Evolutionary conservation across 1,139 yeast genomes (phyloP), one percentile per base, ranked within the genome.

Genomic region (Yarrowia galli): DNA sequence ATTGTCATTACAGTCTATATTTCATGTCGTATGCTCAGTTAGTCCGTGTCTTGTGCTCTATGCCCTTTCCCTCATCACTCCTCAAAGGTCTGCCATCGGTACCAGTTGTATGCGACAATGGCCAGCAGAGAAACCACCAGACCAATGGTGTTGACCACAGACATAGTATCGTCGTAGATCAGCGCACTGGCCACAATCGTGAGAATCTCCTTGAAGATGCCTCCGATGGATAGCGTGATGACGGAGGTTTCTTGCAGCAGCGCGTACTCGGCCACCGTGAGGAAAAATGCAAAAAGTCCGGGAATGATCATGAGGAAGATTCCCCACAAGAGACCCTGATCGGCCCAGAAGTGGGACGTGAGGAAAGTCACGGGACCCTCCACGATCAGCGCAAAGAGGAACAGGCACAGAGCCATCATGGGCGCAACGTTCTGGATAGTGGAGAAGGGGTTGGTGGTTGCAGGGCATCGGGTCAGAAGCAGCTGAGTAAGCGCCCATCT

Each of bases 401-500:
- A 79, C 32, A 95, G 79, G 0, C 86, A 78, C 0, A 84, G 65
- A 69, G 88, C 87, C 96, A 93, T 93, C 25, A 91, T 83, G 0
- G 99, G 98, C 0, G 97, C 86, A 25, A 95, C 79, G 74, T 90
- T 91, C 74, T 90, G 84, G 64, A 95, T 92, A 4, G 98, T 92
- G 60, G 89, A 82, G 36, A 95, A 85, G 3, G 98, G 96, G 74
- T 92, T 92, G 22, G 48, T 32, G 45, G 69, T 64, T 1, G 67
- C 81, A 35, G 82, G 82, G 73, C 87, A 87, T 68, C 82, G 83
- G 72, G 87, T 87, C 69, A 95, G 80, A 20, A 93, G 82, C 36
- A 95, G 77, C 76, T 95, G 98, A 3, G 98, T 92, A 72, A 92
- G 85, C 0, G 97, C 93, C 99, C 99, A 95, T 72, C 99, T 84